Evolutionary conservation across 768 basidiomycete species (phyloP).

Genomic region (Termitomyces sp.): DNA sequence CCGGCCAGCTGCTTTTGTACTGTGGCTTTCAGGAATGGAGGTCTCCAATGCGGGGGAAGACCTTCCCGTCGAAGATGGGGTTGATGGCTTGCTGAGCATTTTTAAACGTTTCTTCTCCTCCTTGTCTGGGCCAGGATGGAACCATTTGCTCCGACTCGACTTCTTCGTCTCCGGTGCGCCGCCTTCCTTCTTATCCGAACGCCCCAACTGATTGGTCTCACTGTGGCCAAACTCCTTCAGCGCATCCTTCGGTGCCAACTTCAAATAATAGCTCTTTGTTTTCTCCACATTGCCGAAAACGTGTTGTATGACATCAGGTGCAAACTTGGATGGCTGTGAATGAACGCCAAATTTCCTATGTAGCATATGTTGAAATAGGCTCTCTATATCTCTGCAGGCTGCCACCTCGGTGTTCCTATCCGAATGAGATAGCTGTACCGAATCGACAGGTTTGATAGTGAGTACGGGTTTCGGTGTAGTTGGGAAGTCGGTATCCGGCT

Average conservation of each 20-base stretch:
- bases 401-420: slow-evolving; percentile 36
- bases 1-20: slow-evolving; percentile 21
- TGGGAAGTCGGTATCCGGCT: not conserved
- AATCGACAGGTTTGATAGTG: slow-evolving; percentile 2
- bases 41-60: slow-evolving; percentile 12
- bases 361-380: slow-evolving; percentile 56
- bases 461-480: slow-evolving; percentile 5
- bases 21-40: slow-evolving; percentile 18
- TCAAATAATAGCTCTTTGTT: slow-evolving; percentile 44
- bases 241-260: slow-evolving; percentile 41
- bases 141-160: slow-evolving; percentile 24
- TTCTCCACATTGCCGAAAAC: slow-evolving; percentile 50
- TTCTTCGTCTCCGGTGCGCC: slow-evolving; percentile 21
- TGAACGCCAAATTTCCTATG: slow-evolving; percentile 42
- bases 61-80: slow-evolving; percentile 17
- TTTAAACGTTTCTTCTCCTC: slow-evolving; percentile 25
- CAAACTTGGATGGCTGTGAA: slow-evolving; percentile 43
- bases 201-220: not conserved
- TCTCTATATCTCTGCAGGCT: slow-evolving; percentile 45
- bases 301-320: slow-evolving; percentile 36
- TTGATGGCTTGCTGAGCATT: slow-evolving; percentile 8
- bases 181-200: slow-evolving; percentile 16
- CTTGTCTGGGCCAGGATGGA: slow-evolving; percentile 30
- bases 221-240: not conserved
- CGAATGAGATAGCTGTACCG: slow-evolving; percentile 5